phyloP scores from a whole-genome alignment of 176 grass and related monocot genomes.

The Themeda triandra region DNA sequence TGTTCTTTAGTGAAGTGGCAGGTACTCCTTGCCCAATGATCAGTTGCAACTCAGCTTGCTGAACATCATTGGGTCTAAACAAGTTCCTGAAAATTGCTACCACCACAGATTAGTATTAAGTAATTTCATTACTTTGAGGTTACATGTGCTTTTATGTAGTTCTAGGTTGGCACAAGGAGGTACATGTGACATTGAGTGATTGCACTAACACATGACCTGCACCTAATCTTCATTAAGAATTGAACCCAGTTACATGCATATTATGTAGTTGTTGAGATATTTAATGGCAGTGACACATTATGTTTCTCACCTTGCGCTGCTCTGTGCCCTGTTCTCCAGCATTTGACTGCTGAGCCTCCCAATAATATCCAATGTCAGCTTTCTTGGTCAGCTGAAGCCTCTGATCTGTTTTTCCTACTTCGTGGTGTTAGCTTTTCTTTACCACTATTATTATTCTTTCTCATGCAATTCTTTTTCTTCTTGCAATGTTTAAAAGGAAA shows the following conservation, averaged over 20 bases:
- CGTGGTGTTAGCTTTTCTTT: background rate
- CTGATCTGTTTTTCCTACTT: background rate
- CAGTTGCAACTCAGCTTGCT: background rate
- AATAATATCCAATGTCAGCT: background rate
- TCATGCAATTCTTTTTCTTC: background rate
- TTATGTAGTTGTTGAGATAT: background rate
- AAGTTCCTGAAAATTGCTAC: background rate
- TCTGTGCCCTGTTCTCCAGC: background rate
- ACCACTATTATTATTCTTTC: background rate
- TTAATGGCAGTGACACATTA: background rate
- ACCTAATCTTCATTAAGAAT: conserved; percentile 3
- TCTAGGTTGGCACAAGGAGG: conserved; percentile 6
- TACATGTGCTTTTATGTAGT: background rate
- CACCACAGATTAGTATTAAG: no score
- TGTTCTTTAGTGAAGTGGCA: conserved; percentile 5
- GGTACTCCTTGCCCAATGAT: background rate
- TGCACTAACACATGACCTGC: background rate
- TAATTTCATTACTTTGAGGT: no score
- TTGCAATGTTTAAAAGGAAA: background rate
- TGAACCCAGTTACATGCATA: background rate
- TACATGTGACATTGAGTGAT: conserved; percentile 18
- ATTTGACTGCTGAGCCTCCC: background rate
- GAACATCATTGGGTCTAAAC: background rate
- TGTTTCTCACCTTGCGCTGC: background rate
- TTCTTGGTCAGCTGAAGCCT: background rate